Evolutionary conservation across 75 land plant species (phyloP).

Genomic region (Sequoiadendron giganteum): DNA sequence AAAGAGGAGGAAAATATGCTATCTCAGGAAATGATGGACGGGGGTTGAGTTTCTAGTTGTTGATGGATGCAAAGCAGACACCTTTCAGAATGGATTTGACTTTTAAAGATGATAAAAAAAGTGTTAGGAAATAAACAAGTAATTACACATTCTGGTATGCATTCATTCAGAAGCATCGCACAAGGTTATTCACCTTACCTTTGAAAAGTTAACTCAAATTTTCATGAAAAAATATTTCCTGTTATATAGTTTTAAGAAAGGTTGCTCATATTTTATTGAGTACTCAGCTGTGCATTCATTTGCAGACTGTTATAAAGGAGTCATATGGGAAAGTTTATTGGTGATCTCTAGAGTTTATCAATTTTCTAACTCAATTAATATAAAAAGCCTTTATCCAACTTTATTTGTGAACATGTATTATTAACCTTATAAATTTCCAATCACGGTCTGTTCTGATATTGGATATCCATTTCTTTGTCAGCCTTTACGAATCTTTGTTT

Average conservation of each 20-base stretch:
- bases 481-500: not conserved
- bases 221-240: not conserved
- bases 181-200: not conserved
- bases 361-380: not conserved
- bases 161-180: not conserved
- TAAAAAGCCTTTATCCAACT: not conserved
- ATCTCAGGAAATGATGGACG: conserved; percentile 23
- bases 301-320: conserved; percentile 1
- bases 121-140: not conserved
- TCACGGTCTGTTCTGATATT: not conserved
- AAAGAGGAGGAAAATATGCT: conserved; percentile 10
- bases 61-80: conserved; percentile 16
- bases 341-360: not conserved
- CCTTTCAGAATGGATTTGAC: not conserved
- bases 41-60: conserved; percentile 27
- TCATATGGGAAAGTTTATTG: not conserved
- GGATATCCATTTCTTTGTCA: not conserved
- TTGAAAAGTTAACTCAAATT: not conserved
- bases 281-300: not conserved
- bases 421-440: not conserved
- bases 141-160: not conserved
- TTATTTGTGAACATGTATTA: not conserved
- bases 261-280: too few relatives aligned
- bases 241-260: not conserved
- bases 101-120: not conserved